Percentiles rank a stretch among this genome's conserved stretches.
These are phyloP conservation scores for Rhizodiscina lignyota DNA, from an alignment of 495 filamentous ascomycete species.

Conservation along the genomic window DNA sequence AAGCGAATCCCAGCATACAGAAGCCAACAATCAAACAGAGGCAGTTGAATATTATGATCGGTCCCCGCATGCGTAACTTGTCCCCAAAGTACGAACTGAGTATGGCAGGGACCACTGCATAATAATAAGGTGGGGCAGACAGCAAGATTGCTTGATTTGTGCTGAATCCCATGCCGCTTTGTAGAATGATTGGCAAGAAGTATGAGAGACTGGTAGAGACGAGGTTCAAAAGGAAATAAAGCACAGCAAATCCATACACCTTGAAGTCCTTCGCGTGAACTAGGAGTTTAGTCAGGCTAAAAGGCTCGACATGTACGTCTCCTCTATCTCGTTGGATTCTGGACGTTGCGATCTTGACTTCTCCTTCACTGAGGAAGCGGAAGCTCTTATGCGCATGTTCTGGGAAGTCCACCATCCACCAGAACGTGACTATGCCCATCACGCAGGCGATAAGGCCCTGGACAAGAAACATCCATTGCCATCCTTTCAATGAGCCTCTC, in stretches of 20 bases:
- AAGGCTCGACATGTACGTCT: slow-evolving; percentile 44
- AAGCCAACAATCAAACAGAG: slow-evolving; percentile 56
- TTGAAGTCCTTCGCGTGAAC: slow-evolving; percentile 48
- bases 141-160: slow-evolving; percentile 50
- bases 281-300: slow-evolving; percentile 32
- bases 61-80: slow-evolving; percentile 43
- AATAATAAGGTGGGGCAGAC: slow-evolving; percentile 64
- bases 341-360: slow-evolving; percentile 16
- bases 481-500: slow-evolving; percentile 41
- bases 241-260: slow-evolving; percentile 52
- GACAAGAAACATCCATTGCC: slow-evolving; percentile 66
- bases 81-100: slow-evolving; percentile 55
- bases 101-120: slow-evolving; percentile 52
- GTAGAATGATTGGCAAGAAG: slow-evolving; percentile 50
- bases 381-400: slow-evolving; percentile 46
- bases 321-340: slow-evolving; percentile 28
- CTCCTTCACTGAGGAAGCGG: slow-evolving; percentile 41
- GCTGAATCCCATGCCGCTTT: slow-evolving; percentile 56
- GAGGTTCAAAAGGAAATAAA: slow-evolving; percentile 62
- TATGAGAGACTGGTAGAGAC: slow-evolving; percentile 53
- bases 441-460: slow-evolving; percentile 49
- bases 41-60: slow-evolving; percentile 58
- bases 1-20: slow-evolving; percentile 54
- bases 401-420: slow-evolving; percentile 71
- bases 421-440: slow-evolving; percentile 51